A percentile compares a stretch with the other conserved stretches of the same genome.
phyloP scores from a whole-genome alignment of 192 early-diverging fungal species.

The Ambispora gerdemannii region DNA sequence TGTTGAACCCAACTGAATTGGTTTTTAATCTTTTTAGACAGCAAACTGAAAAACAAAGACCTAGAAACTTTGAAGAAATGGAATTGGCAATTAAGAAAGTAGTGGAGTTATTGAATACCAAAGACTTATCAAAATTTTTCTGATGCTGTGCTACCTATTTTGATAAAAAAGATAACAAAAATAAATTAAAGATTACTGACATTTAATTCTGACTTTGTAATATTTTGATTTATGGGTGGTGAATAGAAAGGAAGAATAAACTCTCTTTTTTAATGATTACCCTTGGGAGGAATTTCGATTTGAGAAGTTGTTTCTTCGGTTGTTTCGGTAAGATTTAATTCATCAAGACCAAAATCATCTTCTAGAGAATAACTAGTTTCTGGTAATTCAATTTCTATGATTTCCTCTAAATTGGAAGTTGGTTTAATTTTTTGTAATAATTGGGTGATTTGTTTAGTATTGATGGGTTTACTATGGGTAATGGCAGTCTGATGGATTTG shows the following conservation, averaged over 20 bases:
- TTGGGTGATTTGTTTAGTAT: conserved; percentile 4
- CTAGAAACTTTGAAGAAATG: neutral
- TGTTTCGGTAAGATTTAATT: no score
- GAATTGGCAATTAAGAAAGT: neutral
- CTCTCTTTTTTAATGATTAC: no score
- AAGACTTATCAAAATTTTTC: neutral
- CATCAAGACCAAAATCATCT: no score
- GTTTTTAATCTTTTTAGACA: neutral
- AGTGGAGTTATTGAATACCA: neutral
- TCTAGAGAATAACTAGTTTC: no score
- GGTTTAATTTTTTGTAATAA: neutral
- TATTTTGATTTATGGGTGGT: no score
- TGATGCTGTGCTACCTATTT: neutral
- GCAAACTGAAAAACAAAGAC: neutral
- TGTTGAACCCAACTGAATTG: neutral
- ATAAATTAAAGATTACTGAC: no score
- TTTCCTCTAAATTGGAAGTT: no score
- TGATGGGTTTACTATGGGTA: neutral
- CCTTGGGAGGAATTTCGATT: no score
- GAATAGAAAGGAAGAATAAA: no score
- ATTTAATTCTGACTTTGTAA: no score
- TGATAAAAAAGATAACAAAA: neutral
- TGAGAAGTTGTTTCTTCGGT: no score
- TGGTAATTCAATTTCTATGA: no score
- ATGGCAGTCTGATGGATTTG: neutral